phyloP scores from a whole-genome alignment of 768 basidiomycete genomes.

The Filobasidium floriforme region DNA sequence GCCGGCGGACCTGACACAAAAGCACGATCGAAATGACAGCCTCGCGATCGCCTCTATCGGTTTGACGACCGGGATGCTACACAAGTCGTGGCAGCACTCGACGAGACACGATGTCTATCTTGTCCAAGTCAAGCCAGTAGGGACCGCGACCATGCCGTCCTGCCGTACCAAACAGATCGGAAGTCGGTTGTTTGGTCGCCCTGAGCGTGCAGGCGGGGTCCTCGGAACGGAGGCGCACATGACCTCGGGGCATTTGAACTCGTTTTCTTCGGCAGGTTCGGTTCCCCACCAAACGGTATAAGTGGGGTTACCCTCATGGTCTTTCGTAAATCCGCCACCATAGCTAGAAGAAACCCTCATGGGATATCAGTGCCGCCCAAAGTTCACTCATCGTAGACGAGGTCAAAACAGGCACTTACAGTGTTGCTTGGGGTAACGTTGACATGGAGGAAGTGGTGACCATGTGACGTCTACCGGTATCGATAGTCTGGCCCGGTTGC shows the following conservation, averaged over 20 bases:
- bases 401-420: slow-evolving; percentile 29
- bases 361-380: background rate
- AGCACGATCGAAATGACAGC: too few relatives aligned
- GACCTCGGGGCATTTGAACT: slow-evolving; percentile 30
- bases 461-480: slow-evolving; percentile 22
- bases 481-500: slow-evolving; percentile 25
- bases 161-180: slow-evolving; percentile 35
- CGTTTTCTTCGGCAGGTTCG: slow-evolving; percentile 31
- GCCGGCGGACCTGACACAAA: too few relatives aligned
- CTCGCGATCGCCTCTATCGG: too few relatives aligned
- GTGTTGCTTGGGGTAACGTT: slow-evolving; percentile 29
- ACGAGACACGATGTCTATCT: background rate
- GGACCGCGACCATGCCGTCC: slow-evolving; percentile 35
- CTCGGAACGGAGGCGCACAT: slow-evolving; percentile 27
- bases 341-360: slow-evolving; percentile 23
- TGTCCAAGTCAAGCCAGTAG: slow-evolving; percentile 28
- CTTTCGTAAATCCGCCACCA: slow-evolving; percentile 30
- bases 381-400: background rate
- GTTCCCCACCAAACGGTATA: slow-evolving; percentile 35
- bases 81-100: background rate
- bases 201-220: background rate
- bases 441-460: slow-evolving; percentile 25
- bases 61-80: too few relatives aligned
- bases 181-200: slow-evolving; percentile 5
- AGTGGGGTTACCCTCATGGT: slow-evolving; percentile 21